Conservation (phyloP, 164 flowering plant species). For the Brasenia schreberi region DNA sequence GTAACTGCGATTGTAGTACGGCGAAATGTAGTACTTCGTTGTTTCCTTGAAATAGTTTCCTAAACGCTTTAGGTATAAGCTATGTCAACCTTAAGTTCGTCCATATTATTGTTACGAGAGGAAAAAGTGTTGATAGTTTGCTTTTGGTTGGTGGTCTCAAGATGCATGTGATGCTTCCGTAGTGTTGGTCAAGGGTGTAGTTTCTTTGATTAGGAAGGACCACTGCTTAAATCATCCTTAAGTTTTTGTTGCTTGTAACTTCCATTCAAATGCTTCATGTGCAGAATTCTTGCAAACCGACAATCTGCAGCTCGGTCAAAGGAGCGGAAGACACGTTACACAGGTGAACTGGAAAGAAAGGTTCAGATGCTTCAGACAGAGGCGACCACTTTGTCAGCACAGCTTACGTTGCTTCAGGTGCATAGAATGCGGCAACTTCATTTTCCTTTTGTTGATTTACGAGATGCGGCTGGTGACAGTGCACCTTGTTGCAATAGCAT, state of each 20-base stretch:
- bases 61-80: not conserved
- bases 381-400: slow-evolving; percentile 17
- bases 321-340: slow-evolving; percentile 77
- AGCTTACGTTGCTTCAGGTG: slow-evolving; percentile 75
- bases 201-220: not conserved
- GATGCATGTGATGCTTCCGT: too few species aligned
- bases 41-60: not conserved
- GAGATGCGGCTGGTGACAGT: not conserved
- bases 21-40: not conserved
- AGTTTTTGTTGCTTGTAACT: not conserved
- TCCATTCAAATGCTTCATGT: not conserved
- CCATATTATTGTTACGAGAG: too few species aligned
- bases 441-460: not conserved
- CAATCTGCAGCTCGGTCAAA: slow-evolving; percentile 95
- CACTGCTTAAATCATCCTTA: not conserved
- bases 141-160: too few species aligned
- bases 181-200: not conserved
- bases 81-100: not conserved
- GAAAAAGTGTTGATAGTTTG: too few species aligned
- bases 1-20: not conserved
- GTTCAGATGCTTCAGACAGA: slow-evolving; percentile 16
- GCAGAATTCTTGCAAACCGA: slow-evolving; percentile 87
- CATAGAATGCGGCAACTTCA: not conserved
- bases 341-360: slow-evolving; percentile 18
- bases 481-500: not conserved